Base-by-base conservation (phyloP, 441 rosid genomes). In the Corymbia calophylla region DNA sequence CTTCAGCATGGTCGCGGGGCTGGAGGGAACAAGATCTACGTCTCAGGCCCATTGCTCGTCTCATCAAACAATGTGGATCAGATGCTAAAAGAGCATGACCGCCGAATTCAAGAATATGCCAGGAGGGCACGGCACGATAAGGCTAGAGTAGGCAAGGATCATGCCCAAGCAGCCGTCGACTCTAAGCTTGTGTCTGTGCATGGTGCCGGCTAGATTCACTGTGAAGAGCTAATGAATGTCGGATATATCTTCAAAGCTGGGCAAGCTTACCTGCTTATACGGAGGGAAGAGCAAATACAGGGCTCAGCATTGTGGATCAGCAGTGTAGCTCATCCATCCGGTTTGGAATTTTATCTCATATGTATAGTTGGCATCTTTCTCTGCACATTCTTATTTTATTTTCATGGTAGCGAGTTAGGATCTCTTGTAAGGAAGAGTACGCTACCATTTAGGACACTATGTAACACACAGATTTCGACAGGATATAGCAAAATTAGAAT, bases 61-160 rank as follows among this genome's bases (percentile, higher is more conserved):
- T 93, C 97, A 32, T 93, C 99, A 32, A 94, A 94, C 92, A 95
- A 95, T 85, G 93, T 95, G 64, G 99, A 97, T 85, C 96, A 95
- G 88, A 94, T 96, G 98, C 96, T 95, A 21, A 96, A 95, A 94
- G 99, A 98, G 81, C 98, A 96, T 23, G 96, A 96, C 68, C 93
- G 93, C 9, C 94, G 92, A 90, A 90, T 98, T 73, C 96, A 96
- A 88, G 98, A 97, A 88, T 89, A 89, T 55, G 94, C 93, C 84
- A 94, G 97, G 70, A 92, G 92, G 88, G 91, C 92, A 60, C 92
- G 94, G 70, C 91, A 87, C 8, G 93, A 91, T 87, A 92, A 90
- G 92, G 80, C 92, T 48, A 97, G 94, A 89, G 87, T 27, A 7
- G 90, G 90, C 54, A 92, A 58, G 68, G 66, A 53, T 32, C 90